These are phyloP conservation scores for Areca catechu DNA, from an alignment of 176 grass and related monocot genomes.

Conservation along the genomic window DNA sequence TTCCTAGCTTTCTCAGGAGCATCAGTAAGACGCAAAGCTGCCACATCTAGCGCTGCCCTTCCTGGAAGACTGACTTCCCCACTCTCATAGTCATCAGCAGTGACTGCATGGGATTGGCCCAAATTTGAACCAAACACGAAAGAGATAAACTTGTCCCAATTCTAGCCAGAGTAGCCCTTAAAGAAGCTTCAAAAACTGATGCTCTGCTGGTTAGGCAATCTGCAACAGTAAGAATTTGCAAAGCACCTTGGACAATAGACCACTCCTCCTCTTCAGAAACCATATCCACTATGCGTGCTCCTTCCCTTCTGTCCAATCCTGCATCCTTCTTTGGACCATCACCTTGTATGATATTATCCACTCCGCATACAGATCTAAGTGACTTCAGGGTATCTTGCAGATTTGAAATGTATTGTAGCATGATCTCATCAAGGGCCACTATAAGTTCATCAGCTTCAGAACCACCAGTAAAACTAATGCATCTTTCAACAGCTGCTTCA, in stretches of 20 bases:
- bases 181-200: constrained; percentile 97
- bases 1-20: constrained; percentile 91
- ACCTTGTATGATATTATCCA: constrained; percentile 52
- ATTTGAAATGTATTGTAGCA: constrained; percentile 91
- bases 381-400: constrained; percentile 94
- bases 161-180: constrained; percentile 88
- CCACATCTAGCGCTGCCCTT: constrained; percentile 66
- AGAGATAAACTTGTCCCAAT: constrained; percentile 80
- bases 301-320: constrained; percentile 52
- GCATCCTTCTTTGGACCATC: constrained; percentile 44
- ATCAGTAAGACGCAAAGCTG: constrained; percentile 71
- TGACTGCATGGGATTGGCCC: constrained; percentile 32
- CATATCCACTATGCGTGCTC: constrained; percentile 41
- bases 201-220: constrained; percentile 85
- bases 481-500: constrained; percentile 94
- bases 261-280: constrained; percentile 98
- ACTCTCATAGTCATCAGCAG: constrained; percentile 34
- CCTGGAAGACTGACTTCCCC: constrained; percentile 31
- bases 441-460: constrained; percentile 93
- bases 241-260: constrained; percentile 93
- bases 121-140: constrained; percentile 46
- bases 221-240: constrained; percentile 95
- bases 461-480: constrained; percentile 85
- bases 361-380: constrained; percentile 62
- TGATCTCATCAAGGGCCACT: constrained; percentile 74